A percentile compares a stretch with the other conserved stretches of the same genome.
phyloP scores from a whole-genome alignment of 345 rosid genomes.

The Hevea brasiliensis region DNA sequence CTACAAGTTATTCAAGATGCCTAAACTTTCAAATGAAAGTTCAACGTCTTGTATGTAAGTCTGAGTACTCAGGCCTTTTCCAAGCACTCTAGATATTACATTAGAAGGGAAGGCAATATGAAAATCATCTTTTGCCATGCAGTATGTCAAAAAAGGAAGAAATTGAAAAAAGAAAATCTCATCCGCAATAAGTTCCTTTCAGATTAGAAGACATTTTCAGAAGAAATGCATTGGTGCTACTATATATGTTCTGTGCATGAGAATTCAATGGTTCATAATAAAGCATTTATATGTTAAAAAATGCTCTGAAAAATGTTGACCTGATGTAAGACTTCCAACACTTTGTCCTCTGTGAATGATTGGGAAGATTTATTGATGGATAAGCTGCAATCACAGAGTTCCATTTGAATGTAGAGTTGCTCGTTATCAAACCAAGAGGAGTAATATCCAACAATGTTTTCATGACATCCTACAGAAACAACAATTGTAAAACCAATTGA shows the following conservation, averaged over 20 bases:
- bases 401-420: slow-evolving; percentile 93
- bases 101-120: no score
- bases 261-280: neutral
- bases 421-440: slow-evolving; percentile 94
- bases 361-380: slow-evolving; percentile 45
- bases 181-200: neutral
- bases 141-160: no score
- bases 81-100: neutral
- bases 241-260: neutral
- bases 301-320: slow-evolving; percentile 31
- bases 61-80: neutral
- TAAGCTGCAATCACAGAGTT: slow-evolving; percentile 86
- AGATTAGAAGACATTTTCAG: neutral
- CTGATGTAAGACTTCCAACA: slow-evolving; percentile 66
- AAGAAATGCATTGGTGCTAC: neutral
- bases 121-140: no score
- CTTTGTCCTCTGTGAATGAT: slow-evolving; percentile 55
- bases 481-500: slow-evolving; percentile 12
- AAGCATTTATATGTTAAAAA: neutral
- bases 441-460: slow-evolving; percentile 80
- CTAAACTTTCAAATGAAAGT: neutral
- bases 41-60: neutral
- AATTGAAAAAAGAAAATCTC: no score
- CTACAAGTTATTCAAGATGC: no score
- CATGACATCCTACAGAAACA: slow-evolving; percentile 61